A percentile compares a stretch with the other conserved stretches of the same genome.
Conservation (phyloP, 2,329 filamentous ascomycete genomes). For the Stemphylium beticola region DNA sequence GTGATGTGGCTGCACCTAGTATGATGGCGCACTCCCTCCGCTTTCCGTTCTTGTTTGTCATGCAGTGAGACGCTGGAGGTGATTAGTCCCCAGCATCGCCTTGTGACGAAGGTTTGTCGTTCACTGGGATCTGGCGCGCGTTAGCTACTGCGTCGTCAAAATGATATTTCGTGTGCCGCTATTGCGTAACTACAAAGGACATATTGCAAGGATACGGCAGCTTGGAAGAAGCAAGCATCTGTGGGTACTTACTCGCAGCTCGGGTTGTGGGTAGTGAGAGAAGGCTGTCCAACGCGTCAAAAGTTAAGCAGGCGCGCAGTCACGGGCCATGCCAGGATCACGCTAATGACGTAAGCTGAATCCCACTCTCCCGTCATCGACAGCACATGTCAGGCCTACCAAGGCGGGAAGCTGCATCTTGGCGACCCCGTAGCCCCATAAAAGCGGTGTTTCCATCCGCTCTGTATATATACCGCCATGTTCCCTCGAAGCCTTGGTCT, state of each 20-base stretch:
- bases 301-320: conserved; percentile 22
- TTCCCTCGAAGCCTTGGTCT: neutral
- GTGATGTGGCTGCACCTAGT: conserved; percentile 29
- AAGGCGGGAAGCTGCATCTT: conserved; percentile 1
- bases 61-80: conserved; percentile 27
- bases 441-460: conserved; percentile 1
- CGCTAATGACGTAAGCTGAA: conserved; percentile 18
- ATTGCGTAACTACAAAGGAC: neutral
- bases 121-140: conserved; percentile 33
- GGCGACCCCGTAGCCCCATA: conserved; percentile 4
- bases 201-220: neutral
- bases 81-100: conserved; percentile 31
- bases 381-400: neutral
- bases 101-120: conserved; percentile 38
- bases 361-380: neutral
- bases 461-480: neutral
- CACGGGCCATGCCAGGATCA: conserved; percentile 20
- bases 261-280: conserved; percentile 32
- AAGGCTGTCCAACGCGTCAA: conserved; percentile 16
- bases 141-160: conserved; percentile 8
- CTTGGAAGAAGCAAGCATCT: neutral
- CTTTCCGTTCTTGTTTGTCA: conserved; percentile 45
- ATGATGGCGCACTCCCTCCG: conserved; percentile 41
- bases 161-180: neutral
- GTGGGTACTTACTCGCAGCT: conserved; percentile 34